A percentile compares a stretch with the other conserved stretches of the same genome.
phyloP scores from a whole-genome alignment of 164 flowering plant genomes.

The Magnolia sinica region DNA sequence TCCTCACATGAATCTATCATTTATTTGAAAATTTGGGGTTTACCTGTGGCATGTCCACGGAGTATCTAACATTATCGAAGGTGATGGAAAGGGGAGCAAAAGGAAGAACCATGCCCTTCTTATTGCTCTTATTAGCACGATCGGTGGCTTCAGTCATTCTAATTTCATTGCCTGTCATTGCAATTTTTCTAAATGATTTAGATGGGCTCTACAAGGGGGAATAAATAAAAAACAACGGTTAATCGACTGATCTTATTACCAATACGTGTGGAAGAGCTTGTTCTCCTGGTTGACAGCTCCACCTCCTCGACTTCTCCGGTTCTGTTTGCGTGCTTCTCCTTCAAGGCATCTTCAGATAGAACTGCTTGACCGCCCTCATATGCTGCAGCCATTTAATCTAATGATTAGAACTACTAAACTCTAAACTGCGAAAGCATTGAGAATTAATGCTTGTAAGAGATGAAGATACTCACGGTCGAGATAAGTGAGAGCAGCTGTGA shows the following conservation, averaged over 20 bases:
- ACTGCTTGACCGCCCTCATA: constrained; percentile 10
- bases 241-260: neutral
- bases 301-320: constrained; percentile 10
- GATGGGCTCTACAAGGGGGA: neutral
- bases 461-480: constrained; percentile 23
- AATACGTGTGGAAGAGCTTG: neutral
- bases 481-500: constrained; percentile 16
- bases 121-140: constrained; percentile 18
- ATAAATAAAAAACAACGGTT: neutral
- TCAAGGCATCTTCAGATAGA: constrained; percentile 16
- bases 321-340: constrained; percentile 16
- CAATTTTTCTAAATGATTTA: neutral
- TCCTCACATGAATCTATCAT: neutral
- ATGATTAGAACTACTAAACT: neutral
- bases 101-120: constrained; percentile 55
- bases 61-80: constrained; percentile 41
- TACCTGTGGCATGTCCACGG: constrained; percentile 64
- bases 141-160: constrained; percentile 16
- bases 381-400: constrained; percentile 7
- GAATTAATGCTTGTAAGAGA: neutral
- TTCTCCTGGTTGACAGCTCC: constrained; percentile 14
- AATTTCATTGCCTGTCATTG: neutral
- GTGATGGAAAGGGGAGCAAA: constrained; percentile 46
- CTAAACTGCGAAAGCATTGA: neutral
- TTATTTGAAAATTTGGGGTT: neutral